Conservation (phyloP, 2,329 filamentous ascomycete genomes). For the Penicillium paneum region DNA sequence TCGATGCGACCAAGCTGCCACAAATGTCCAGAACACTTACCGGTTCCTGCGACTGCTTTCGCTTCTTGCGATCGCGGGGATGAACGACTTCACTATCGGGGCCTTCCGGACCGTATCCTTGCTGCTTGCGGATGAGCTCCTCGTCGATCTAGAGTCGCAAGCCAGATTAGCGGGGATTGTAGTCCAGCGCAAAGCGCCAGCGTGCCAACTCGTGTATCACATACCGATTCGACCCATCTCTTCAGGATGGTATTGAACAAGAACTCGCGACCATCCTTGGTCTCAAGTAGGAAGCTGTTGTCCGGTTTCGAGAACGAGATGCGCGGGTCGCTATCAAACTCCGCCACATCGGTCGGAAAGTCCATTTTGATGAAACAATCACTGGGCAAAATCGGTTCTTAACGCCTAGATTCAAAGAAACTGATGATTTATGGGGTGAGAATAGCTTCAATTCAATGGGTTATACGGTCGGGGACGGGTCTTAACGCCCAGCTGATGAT, state of each 20-base stretch:
- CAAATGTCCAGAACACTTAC: constrained; percentile 36
- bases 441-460: no score
- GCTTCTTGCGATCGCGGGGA: constrained; percentile 52
- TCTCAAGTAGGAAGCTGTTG: constrained; percentile 77
- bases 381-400: no score
- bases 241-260: constrained; percentile 70
- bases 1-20: background rate
- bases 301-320: constrained; percentile 84
- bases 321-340: constrained; percentile 74
- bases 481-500: no score
- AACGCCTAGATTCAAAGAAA: no score
- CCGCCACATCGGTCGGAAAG: constrained; percentile 57
- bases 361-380: constrained; percentile 18
- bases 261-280: constrained; percentile 79
- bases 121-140: constrained; percentile 58
- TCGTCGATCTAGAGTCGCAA: constrained; percentile 54
- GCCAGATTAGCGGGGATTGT: background rate
- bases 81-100: constrained; percentile 51
- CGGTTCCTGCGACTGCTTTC: constrained; percentile 51
- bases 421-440: no score
- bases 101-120: constrained; percentile 59
- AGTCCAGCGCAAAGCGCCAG: background rate
- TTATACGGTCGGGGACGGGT: no score
- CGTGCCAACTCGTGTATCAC: constrained; percentile 9
- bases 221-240: constrained; percentile 70